Base-by-base conservation (phyloP, 345 rosid species). In the Laguncularia racemosa region DNA sequence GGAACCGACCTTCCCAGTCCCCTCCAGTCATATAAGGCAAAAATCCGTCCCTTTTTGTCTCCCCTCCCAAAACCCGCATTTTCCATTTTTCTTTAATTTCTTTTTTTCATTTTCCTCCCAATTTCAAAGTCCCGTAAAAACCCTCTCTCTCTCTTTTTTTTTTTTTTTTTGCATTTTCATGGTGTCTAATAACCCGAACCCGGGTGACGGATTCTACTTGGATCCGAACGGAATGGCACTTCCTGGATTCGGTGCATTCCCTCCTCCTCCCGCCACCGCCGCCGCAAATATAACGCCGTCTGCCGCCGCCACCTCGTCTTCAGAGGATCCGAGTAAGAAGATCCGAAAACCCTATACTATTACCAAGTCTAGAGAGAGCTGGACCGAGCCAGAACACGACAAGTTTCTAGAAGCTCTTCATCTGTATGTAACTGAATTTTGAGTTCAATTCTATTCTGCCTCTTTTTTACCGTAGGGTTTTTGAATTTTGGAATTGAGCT, bases 301-400 rank as follows among this genome's bases (percentile, higher is more conserved):
- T 52, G 43, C 83, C 12, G 46, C 83, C 58, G 59, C 69, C 1
- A 58, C 69, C 17, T 66, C 85, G 26, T 66, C 80, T 12, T 60
- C 78, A 23, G 95, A 89, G 67, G 96, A 89, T 62, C 81, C 62
- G 16, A 67, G 63, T 28, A 89, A 80, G 85, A 85, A 84, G 81
- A 72, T 83, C 73, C 74, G 93, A 60, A 89, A 89, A 71, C 91
- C 96, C 52, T 89, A 89, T 70, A 89, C 89, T 46, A 83, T 89
- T 65, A 77, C 89, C 68, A 89, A 89, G 81, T 89, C 91, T 2
- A 78, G 96, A 50, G 91, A 89, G 84, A 89, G 87, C 84, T 89
- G 96, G 96, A 89, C 95, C 13, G 96, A 89, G 18, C 96, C 96
- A n/a, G 96, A 89, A 67, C 96, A 89, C 71, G 96, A 89, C 70